phyloP scores from a whole-genome alignment of 257 asterid genomes.

The Lycium ferocissimum region DNA sequence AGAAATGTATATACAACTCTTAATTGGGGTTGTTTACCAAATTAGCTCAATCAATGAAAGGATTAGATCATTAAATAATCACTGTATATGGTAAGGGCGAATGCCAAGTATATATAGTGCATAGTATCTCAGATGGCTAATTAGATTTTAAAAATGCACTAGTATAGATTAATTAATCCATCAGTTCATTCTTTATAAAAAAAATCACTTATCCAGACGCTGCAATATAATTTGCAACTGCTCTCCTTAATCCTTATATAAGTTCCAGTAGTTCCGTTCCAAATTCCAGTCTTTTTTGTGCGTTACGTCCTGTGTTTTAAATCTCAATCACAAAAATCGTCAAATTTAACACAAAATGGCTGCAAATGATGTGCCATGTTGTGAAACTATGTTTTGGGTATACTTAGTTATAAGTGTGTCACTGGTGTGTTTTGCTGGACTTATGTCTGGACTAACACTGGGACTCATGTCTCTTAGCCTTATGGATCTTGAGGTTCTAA shows the following conservation, averaged over 20 bases:
- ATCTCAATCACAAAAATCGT: background rate
- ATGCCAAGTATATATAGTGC: background rate
- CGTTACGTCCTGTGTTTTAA: background rate
- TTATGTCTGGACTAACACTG: slow-evolving; percentile 90
- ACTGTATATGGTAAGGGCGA: background rate
- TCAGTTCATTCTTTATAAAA: background rate
- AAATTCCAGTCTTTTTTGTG: background rate
- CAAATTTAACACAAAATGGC: slow-evolving; percentile 55
- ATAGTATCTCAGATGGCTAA: background rate
- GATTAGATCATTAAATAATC: slow-evolving; percentile 12
- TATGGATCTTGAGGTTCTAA: slow-evolving; percentile 85
- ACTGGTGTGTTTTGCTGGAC: slow-evolving; percentile 83
- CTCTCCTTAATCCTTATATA: background rate
- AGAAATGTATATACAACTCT: background rate
- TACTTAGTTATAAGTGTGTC: slow-evolving; percentile 60
- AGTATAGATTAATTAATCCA: background rate
- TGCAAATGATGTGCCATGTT: slow-evolving; percentile 93
- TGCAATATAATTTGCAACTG: background rate
- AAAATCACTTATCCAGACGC: background rate
- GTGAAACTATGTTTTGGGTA: slow-evolving; percentile 88
- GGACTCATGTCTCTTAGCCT: slow-evolving; percentile 94
- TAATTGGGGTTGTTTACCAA: background rate
- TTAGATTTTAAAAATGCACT: background rate
- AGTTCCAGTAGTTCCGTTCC: background rate
- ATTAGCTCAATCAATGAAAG: background rate